Percentiles rank a stretch among this genome's conserved stretches.
These are phyloP conservation scores for Alternaria sp. DNA, from an alignment of 2,329 filamentous ascomycete genomes.

Conservation along the genomic window DNA sequence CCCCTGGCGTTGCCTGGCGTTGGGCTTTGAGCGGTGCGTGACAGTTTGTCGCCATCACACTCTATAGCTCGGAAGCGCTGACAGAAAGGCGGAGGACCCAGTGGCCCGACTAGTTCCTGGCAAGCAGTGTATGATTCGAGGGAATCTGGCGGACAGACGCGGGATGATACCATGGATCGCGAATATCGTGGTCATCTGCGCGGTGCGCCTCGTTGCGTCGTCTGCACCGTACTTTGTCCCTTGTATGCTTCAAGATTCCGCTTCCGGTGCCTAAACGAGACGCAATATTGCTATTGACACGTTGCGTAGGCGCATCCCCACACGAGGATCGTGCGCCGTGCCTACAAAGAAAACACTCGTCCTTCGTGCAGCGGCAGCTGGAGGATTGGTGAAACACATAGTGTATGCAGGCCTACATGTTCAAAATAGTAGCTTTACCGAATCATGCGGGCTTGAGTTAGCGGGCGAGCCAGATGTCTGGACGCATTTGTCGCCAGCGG, in stretches of 20 bases:
- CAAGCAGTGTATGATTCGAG: slow-evolving; percentile 10
- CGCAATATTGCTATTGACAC: slow-evolving; percentile 7
- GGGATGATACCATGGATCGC: slow-evolving; percentile 11
- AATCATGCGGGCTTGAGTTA: slow-evolving; percentile 24
- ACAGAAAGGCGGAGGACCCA: slow-evolving; percentile 6
- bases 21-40: neutral
- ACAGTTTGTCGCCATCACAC: neutral
- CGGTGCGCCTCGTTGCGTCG: slow-evolving; percentile 2
- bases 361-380: neutral
- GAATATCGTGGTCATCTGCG: slow-evolving; percentile 22
- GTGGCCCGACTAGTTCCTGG: slow-evolving; percentile 16
- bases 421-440: slow-evolving; percentile 9
- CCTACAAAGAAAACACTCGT: neutral
- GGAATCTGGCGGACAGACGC: slow-evolving; percentile 10
- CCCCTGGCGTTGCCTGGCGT: neutral
- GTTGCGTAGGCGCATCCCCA: slow-evolving; percentile 4
- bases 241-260: neutral
- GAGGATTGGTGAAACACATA: slow-evolving; percentile 3
- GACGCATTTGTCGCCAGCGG: slow-evolving; percentile 23
- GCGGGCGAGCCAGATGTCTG: slow-evolving; percentile 23
- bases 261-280: neutral
- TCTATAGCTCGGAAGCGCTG: slow-evolving; percentile 1
- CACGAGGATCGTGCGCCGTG: neutral
- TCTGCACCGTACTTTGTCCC: slow-evolving; percentile 8
- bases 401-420: slow-evolving; percentile 11